A percentile compares a stretch with the other conserved stretches of the same genome.
Conservation (phyloP, 495 filamentous ascomycete species). For the Aspergillus leporis region DNA sequence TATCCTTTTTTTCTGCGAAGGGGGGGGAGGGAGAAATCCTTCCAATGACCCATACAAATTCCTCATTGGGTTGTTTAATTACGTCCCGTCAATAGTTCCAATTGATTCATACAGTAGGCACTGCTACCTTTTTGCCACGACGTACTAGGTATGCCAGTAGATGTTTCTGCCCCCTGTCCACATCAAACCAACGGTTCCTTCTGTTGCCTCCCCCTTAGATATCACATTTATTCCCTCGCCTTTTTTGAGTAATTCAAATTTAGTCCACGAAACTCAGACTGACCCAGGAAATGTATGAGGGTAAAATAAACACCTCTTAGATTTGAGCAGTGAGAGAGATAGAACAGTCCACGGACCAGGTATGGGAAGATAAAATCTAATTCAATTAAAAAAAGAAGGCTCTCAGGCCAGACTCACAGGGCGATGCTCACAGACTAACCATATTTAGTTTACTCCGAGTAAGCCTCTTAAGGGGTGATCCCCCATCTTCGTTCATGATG, state of each 20-base stretch:
- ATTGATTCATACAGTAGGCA: neutral
- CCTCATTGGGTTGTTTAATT: constrained; percentile 16
- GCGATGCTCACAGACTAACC: neutral
- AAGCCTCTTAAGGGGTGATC: constrained; percentile 8
- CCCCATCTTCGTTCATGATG: constrained; percentile 9
- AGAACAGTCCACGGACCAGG: neutral
- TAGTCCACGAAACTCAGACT: constrained; percentile 11
- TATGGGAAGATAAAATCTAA: neutral
- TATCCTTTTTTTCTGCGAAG: constrained; percentile 2
- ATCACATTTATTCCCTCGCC: neutral
- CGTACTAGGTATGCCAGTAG: neutral
- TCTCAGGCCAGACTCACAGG: neutral
- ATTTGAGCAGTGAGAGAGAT: neutral
- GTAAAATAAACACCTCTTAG: constrained; percentile 15
- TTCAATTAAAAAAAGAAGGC: neutral
- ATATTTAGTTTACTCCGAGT: neutral
- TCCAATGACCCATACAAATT: neutral
- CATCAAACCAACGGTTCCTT: constrained; percentile 15
- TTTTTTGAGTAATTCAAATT: constrained; percentile 8
- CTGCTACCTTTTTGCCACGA: constrained; percentile 2
- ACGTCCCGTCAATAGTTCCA: constrained; percentile 24
- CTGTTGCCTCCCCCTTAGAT: neutral
- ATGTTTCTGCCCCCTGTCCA: constrained; percentile 16
- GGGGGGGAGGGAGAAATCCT: too few relatives aligned
- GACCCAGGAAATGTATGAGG: constrained; percentile 3